Percentiles rank a stretch among this genome's conserved stretches.
phyloP scores from a whole-genome alignment of 2,329 filamentous ascomycete genomes.

The Fusarium bactridioides region DNA sequence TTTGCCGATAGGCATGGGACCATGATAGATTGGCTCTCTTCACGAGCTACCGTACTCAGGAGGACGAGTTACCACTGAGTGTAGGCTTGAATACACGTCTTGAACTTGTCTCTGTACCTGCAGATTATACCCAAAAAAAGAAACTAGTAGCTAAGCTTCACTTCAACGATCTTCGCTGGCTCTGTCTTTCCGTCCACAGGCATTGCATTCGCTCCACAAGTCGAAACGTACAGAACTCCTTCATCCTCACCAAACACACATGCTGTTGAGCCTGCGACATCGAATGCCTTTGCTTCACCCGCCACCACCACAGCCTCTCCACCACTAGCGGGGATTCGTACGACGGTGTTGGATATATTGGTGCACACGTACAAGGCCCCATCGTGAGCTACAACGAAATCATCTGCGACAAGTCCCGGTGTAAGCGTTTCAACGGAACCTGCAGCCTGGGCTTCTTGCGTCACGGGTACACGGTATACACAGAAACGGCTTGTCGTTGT shows the following conservation, averaged over 20 bases:
- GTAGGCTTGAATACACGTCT: constrained; percentile 4
- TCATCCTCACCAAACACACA: constrained; percentile 19
- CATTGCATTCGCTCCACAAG: constrained; percentile 16
- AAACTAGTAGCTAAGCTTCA: constrained; percentile 2
- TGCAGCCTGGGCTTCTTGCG: background rate
- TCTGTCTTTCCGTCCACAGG: constrained; percentile 32
- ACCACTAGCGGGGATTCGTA: background rate
- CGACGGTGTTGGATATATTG: constrained; percentile 31
- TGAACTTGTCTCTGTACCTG: background rate
- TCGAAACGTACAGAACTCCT: constrained; percentile 25
- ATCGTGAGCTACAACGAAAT: constrained; percentile 27
- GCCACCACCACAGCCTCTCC: constrained; percentile 6
- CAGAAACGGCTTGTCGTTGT: constrained; percentile 26
- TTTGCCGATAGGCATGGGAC: constrained; percentile 30
- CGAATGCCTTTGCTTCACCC: constrained; percentile 3
- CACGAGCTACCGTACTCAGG: background rate
- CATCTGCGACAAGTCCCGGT: constrained; percentile 22
- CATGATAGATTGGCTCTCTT: constrained; percentile 32
- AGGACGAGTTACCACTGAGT: constrained; percentile 5
- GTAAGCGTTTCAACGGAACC: constrained; percentile 25
- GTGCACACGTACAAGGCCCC: constrained; percentile 31
- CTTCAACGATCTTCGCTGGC: constrained; percentile 28
- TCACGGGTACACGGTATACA: constrained; percentile 24
- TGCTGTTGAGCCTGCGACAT: constrained; percentile 25
- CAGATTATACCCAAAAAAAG: background rate